phyloP scores from a whole-genome alignment of 306 rosid species.

The Sicyos edulis region DNA sequence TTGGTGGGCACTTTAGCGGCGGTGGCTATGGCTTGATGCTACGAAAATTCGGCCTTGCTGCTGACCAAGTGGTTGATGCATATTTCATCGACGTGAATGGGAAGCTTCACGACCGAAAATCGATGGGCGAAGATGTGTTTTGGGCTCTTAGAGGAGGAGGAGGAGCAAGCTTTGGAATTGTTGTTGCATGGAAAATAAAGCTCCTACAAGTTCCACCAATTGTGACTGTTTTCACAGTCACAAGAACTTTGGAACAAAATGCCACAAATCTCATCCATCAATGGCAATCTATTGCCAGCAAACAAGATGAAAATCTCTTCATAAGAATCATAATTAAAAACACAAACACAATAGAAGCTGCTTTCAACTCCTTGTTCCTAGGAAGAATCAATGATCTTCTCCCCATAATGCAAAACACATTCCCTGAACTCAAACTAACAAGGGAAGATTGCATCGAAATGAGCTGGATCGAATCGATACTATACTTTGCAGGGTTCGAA shows the following conservation, averaged over 20 bases:
- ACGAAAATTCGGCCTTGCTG: constrained; percentile 22
- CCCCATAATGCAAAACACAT: constrained; percentile 16
- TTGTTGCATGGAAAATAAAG: constrained; percentile 23
- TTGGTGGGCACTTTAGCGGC: constrained; percentile 23
- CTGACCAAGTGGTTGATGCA: constrained; percentile 2
- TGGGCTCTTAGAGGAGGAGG: constrained; percentile 30
- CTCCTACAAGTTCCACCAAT: constrained; percentile 19
- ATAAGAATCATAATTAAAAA: neutral
- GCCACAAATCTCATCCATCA: constrained; percentile 19
- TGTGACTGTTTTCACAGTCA: constrained; percentile 21
- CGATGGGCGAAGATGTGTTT: constrained; percentile 27
- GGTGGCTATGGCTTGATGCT: constrained; percentile 20
- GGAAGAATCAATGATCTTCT: constrained; percentile 21
- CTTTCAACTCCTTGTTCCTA: constrained; percentile 21
- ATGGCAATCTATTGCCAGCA: constrained; percentile 19
- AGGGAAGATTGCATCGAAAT: constrained; percentile 10
- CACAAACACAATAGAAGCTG: neutral
- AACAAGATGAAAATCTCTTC: constrained; percentile 18
- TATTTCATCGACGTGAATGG: constrained; percentile 17
- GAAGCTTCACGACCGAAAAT: constrained; percentile 12
- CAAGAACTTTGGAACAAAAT: constrained; percentile 16
- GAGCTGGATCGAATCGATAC: constrained; percentile 30
- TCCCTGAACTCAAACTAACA: constrained; percentile 21
- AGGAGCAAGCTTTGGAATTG: constrained; percentile 22
- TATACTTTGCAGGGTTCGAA: constrained; percentile 10